Evolutionary conservation across 164 flowering plant species (phyloP).

Genomic region (Vitis cinerea): DNA sequence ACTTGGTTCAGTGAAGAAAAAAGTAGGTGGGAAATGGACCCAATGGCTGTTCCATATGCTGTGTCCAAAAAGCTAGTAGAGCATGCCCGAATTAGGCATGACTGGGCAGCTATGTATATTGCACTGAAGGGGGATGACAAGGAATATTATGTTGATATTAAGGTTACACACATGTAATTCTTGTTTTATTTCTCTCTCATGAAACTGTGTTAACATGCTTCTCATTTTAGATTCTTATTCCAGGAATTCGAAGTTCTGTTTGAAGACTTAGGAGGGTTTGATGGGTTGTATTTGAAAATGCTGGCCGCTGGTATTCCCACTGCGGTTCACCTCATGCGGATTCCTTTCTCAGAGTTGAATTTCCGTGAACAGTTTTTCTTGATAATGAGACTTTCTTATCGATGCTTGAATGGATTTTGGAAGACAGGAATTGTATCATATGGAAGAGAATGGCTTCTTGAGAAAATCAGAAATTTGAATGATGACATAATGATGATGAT

Average conservation of each 20-base stretch:
- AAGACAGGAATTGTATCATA: conserved; percentile 39
- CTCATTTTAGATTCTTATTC: conserved; percentile 15
- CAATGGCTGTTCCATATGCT: conserved; percentile 84
- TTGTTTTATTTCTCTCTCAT: not conserved
- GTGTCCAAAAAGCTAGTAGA: conserved; percentile 75
- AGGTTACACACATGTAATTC: conserved; percentile 39
- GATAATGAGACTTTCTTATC: conserved; percentile 39
- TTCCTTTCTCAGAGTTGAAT: conserved; percentile 86
- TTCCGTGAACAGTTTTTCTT: conserved; percentile 63
- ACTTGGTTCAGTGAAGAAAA: conserved; percentile 77
- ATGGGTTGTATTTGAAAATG: conserved; percentile 84
- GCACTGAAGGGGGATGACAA: conserved; percentile 76
- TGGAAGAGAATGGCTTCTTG: conserved; percentile 39
- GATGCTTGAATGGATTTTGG: conserved; percentile 57
- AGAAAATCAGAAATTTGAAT: conserved; percentile 43
- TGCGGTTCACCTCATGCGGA: conserved; percentile 83
- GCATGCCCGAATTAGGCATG: conserved; percentile 84
- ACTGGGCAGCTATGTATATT: conserved; percentile 87
- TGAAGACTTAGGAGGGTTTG: conserved; percentile 90
- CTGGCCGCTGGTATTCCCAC: conserved; percentile 78
- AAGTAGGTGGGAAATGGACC: conserved; percentile 90
- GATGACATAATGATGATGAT: conserved; percentile 74
- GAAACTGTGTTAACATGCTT: not conserved
- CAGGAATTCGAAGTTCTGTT: conserved; percentile 83
- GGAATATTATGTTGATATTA: conserved; percentile 68